Base-by-base conservation (phyloP, 495 filamentous ascomycete species). In the Neurospora discreta region DNA sequence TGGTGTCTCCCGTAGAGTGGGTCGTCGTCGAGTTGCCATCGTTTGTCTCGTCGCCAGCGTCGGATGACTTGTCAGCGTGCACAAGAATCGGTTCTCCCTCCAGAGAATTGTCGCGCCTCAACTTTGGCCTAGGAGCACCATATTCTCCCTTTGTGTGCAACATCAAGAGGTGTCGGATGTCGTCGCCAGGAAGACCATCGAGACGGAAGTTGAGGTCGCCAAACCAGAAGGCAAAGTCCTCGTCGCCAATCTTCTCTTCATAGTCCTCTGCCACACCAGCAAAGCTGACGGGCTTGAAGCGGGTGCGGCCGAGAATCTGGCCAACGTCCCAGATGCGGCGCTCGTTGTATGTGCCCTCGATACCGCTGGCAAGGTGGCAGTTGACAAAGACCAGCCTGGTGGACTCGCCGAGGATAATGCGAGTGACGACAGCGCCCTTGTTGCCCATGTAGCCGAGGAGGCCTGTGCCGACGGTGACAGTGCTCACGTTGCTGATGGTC, bases 161-260 rank as follows among this genome's bases (percentile, higher is more conserved):
- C 81, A 89, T 90, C 38, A 99, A 86, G 8, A 98, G 86, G 69
- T 90, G 87, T 30, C 96, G 87, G 40, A 99, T 95, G 80, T 98
- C 96, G 68, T 93, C 92, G 0, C 92, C 93, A 0, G 95, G 91
- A 6, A 98, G 88, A 67, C 90, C 91, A 60, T 97, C 93, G 1
- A 99, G 84, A 41, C 96, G 87, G 76, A 97, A 99, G 80, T 99
- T 99, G 10, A 99, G 85, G 80, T 99, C 96, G 26, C 96, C 96
- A 78, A 97, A 93, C 93, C 94, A 98, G 75, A 98, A 97, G 1
- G 90, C 87, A 81, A 97, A 94, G 78, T 98, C 95, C 73, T 95
- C 93, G 67, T 93, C 90, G 2, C 93, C 94, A 73, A 99, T 90
- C n/a, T 81, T 83, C 73, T 97, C 93, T 13, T 82, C 82, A 1